Percentiles rank a stretch among this genome's conserved stretches.
Conservation (phyloP, 2,329 filamentous ascomycete species). For the Anthostomella pinea region DNA sequence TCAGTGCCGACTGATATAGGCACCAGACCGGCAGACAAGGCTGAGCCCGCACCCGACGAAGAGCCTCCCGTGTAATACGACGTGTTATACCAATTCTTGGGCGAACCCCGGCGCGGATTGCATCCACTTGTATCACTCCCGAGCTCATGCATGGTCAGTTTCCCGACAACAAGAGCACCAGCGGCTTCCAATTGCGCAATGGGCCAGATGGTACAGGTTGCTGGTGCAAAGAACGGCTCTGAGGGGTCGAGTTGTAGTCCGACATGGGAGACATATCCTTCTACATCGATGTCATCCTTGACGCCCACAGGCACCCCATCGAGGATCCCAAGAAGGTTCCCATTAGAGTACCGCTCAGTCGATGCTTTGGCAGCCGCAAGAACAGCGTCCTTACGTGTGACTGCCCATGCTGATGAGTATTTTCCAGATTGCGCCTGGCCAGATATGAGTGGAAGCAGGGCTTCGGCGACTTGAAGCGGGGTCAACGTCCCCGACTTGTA, state of each 20-base stretch:
- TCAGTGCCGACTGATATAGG: conserved; percentile 76
- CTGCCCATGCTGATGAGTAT: conserved; percentile 72
- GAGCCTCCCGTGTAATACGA: conserved; percentile 79
- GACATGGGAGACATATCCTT: conserved; percentile 65
- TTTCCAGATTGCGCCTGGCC: conserved; percentile 53
- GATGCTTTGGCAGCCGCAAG: conserved; percentile 69
- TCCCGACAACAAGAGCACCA: conserved; percentile 73
- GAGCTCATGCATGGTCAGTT: conserved; percentile 77
- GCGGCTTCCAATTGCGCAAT: conserved; percentile 68
- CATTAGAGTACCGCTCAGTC: conserved; percentile 66
- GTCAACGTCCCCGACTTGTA: conserved; percentile 70
- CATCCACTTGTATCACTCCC: conserved; percentile 82
- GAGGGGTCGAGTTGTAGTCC: conserved; percentile 62
- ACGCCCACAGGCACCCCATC: conserved; percentile 82
- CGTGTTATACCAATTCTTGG: conserved; percentile 73
- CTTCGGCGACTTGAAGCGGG: conserved; percentile 68
- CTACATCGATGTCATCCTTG: conserved; percentile 75
- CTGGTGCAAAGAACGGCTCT: conserved; percentile 47
- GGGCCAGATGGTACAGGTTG: conserved; percentile 63
- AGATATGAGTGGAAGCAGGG: conserved; percentile 68
- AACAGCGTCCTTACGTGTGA: conserved; percentile 60
- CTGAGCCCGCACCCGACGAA: conserved; percentile 72
- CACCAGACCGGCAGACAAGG: conserved; percentile 66
- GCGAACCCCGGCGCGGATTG: conserved; percentile 72
- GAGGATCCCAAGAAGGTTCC: conserved; percentile 63